Percentiles rank a stretch among this genome's conserved stretches.
phyloP scores from a whole-genome alignment of 1,139 yeast species.

The Kazachstania sp. region DNA sequence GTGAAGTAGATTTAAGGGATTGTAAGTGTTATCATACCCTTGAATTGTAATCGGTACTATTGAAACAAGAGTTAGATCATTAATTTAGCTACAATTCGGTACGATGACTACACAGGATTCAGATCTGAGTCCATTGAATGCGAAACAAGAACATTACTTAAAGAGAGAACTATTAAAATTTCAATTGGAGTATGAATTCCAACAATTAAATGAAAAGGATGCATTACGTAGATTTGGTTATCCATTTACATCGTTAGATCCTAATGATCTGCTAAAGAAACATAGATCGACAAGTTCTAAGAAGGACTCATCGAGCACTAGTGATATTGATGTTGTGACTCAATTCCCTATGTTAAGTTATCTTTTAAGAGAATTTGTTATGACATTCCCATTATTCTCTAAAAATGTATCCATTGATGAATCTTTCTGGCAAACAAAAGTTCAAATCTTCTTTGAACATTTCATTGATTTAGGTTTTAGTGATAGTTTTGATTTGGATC shows the following conservation, averaged over 20 bases:
- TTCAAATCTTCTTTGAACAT: constrained; percentile 72
- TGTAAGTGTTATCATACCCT: too few relatives aligned
- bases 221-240: constrained; percentile 62
- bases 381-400: constrained; percentile 67
- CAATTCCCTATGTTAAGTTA: constrained; percentile 61
- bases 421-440: constrained; percentile 66
- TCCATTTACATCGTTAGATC: constrained; percentile 49
- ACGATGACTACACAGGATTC: neutral
- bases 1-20: too few relatives aligned
- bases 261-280: constrained; percentile 10
- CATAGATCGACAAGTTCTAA: neutral
- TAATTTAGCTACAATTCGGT: neutral
- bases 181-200: constrained; percentile 56
- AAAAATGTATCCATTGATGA: constrained; percentile 39
- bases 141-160: constrained; percentile 72
- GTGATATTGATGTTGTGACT: constrained; percentile 1
- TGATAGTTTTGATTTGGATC: constrained; percentile 62
- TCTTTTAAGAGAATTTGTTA: constrained; percentile 52
- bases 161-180: constrained; percentile 67
- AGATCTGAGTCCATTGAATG: constrained; percentile 29
- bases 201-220: constrained; percentile 45
- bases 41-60: too few relatives aligned
- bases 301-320: neutral
- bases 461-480: constrained; percentile 64
- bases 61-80: too few relatives aligned